Base-by-base conservation (phyloP, 2,329 filamentous ascomycete genomes). In the Clarireedia monteithiana region DNA sequence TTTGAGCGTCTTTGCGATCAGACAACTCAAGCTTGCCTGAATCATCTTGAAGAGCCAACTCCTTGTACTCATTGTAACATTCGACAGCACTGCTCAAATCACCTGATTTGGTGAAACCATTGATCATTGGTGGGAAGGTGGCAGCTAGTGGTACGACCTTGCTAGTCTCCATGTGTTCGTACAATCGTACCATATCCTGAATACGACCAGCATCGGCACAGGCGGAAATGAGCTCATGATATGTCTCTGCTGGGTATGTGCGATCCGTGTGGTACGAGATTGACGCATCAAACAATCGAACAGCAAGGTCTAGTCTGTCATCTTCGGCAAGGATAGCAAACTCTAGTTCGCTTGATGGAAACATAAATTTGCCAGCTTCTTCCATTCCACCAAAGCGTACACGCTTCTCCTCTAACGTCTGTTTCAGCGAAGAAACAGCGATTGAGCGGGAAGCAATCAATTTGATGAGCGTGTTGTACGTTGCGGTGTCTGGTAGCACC, bases 21-120 rank as follows among this genome's bases (percentile, higher is more conserved):
- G 85, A 77, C 9, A 91, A 75, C 17, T 81, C 81, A 48, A 84
- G 77, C 58, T 83, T 77, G 56, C 91, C 91, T 40, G 80, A 82
- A 70, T 96, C 88, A 68, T 94, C 82, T 40, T 86, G 84, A 52
- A 97, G 83, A n/a, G 92, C 91, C 44, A 96, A 77, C 47, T 83
- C 82, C 67, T 90, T 90, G 77, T 97, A 97, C 72, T 96, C 89
- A 62, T 95, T 92, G 74, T 96, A 99, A 72, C 90, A 91, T 70
- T 96, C 91, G 6, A 97, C 89, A 20, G 91, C 94, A 64, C 88
- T 95, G 65, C 85, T 79, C 46, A 97, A 75, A 68, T 97, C 91
- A 50, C 91, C 88, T 10, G 81, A 81, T 44, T 82, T 81, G 59
- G 89, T 89, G 68, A 96, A 97, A 0, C 91, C 91, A n/a, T 88